Percentiles rank a stretch among this genome's conserved stretches.
These are phyloP conservation scores for Evernia prunastri DNA, from an alignment of 495 filamentous ascomycete species.

Conservation along the genomic window DNA sequence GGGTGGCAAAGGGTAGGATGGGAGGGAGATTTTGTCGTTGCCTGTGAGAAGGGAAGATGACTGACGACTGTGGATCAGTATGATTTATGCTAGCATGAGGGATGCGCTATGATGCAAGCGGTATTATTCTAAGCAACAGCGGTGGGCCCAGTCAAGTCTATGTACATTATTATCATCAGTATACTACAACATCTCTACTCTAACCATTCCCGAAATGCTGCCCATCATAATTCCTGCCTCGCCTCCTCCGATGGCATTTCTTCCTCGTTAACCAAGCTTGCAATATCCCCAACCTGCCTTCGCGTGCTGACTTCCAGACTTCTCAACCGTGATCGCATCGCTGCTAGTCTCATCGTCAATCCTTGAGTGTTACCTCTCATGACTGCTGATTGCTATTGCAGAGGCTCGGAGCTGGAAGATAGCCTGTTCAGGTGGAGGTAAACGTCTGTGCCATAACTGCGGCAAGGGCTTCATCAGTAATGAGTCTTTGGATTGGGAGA, in stretches of 20 bases:
- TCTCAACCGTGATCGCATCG: conserved; percentile 44
- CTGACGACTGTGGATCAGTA: conserved; percentile 12
- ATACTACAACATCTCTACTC: not conserved
- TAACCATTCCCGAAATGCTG: not conserved
- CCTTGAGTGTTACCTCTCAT: conserved; percentile 83
- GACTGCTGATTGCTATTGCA: conserved; percentile 98
- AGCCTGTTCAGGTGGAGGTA: conserved; percentile 96
- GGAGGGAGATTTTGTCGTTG: conserved; percentile 2
- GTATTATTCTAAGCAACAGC: not conserved
- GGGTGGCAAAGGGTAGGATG: conserved; percentile 7
- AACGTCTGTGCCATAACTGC: conserved; percentile 93
- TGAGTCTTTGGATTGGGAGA: not conserved
- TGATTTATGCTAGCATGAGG: not conserved
- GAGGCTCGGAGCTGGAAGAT: conserved; percentile 88
- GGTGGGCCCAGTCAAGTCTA: not conserved
- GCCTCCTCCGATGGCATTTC: conserved; percentile 9
- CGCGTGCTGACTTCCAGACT: conserved; percentile 69
- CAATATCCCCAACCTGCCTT: conserved; percentile 81
- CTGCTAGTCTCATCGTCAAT: conserved; percentile 72
- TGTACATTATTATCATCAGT: conserved; percentile 1
- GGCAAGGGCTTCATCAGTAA: not conserved
- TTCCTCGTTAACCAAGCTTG: conserved; percentile 53
- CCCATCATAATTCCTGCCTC: conserved; percentile 13
- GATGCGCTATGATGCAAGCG: not conserved
- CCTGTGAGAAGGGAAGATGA: conserved; percentile 17